A percentile compares a stretch with the other conserved stretches of the same genome.
These are phyloP conservation scores for Geum urbanum DNA, from an alignment of 306 rosid species.

Conservation along the genomic window DNA sequence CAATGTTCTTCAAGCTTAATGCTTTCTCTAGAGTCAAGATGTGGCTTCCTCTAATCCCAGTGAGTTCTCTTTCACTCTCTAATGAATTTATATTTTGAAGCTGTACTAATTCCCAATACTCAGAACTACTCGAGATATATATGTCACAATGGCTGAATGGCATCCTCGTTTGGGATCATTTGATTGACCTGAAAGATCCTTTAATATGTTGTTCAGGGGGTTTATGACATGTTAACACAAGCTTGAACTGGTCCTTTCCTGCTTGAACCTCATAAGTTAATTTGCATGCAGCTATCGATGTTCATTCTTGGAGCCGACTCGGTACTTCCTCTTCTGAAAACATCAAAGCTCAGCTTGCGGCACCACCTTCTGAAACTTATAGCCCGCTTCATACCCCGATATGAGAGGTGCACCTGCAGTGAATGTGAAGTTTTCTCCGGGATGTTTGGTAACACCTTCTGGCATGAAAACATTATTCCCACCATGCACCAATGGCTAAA, in stretches of 20 bases:
- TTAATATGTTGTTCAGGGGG: neutral
- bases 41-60: constrained; percentile 39
- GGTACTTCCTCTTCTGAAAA: constrained; percentile 22
- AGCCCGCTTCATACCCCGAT: constrained; percentile 24
- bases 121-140: neutral
- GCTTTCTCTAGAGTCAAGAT: constrained; percentile 25
- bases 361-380: constrained; percentile 26
- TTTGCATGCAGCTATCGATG: constrained; percentile 31
- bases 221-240: neutral
- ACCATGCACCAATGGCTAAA: constrained; percentile 30
- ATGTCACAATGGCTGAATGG: neutral
- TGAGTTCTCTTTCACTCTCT: neutral
- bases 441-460: constrained; percentile 31
- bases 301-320: constrained; percentile 29
- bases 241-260: neutral
- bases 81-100: neutral
- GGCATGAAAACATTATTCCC: constrained; percentile 30
- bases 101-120: neutral
- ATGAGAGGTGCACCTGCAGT: constrained; percentile 33
- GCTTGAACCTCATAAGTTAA: neutral
- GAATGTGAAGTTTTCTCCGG: constrained; percentile 36
- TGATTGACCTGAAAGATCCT: neutral
- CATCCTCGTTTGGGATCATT: neutral
- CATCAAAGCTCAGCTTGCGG: constrained; percentile 20
- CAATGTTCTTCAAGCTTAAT: constrained; percentile 37